These are phyloP conservation scores for Ophiostoma ulmi DNA, from an alignment of 2,329 filamentous ascomycete species.

Conservation along the genomic window DNA sequence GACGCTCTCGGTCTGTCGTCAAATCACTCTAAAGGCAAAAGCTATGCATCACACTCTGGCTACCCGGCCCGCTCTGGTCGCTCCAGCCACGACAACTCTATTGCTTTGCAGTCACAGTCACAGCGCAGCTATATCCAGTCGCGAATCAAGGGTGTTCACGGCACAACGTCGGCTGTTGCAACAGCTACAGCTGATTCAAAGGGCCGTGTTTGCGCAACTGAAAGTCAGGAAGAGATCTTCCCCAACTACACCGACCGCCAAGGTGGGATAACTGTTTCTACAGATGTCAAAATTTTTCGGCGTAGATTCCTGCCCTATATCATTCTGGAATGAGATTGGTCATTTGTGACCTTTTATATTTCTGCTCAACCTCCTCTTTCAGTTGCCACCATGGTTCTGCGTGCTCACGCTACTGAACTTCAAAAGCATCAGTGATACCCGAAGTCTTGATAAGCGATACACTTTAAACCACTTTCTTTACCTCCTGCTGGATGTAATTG, in stretches of 20 bases:
- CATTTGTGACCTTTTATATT: not conserved
- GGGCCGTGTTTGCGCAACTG: not conserved
- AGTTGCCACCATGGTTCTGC: too few species aligned
- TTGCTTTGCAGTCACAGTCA: constrained; percentile 17
- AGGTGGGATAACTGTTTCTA: not conserved
- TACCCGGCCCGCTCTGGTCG: constrained; percentile 12
- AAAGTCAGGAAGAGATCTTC: constrained; percentile 2
- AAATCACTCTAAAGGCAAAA: constrained; percentile 17
- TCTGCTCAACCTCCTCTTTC: too few species aligned
- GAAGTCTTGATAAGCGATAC: too few species aligned
- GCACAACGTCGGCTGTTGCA: not conserved
- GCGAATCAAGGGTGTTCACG: not conserved
- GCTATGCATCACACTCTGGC: constrained; percentile 12
- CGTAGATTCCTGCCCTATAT: not conserved
- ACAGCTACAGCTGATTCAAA: not conserved
- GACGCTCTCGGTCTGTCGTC: constrained; percentile 16
- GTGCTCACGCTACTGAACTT: too few species aligned
- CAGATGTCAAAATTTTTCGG: not conserved
- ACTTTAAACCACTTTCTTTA: too few species aligned
- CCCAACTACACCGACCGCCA: not conserved
- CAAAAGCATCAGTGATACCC: too few species aligned
- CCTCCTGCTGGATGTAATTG: too few species aligned
- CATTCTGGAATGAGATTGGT: not conserved
- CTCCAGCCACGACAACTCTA: constrained; percentile 15
- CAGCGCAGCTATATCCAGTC: not conserved